Conservation (phyloP, 1,284 basidiomycete genomes). For the Singerocomus inundabilis region DNA sequence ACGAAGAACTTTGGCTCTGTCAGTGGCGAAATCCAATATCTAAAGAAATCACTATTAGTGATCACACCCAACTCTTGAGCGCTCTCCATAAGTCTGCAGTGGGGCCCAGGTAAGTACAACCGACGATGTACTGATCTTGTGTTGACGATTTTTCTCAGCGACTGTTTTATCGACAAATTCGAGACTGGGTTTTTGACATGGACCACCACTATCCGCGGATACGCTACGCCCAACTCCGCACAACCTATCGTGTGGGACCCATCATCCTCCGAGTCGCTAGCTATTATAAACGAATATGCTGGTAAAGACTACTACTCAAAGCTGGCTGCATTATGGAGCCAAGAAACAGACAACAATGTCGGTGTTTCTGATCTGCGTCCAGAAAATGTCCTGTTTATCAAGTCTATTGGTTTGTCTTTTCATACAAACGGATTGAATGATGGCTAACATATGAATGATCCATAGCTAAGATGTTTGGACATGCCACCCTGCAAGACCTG, state of each 20-base stretch:
- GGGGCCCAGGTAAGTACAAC: constrained; percentile 28
- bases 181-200: constrained; percentile 87
- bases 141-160: constrained; percentile 31
- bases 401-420: constrained; percentile 56
- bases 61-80: constrained; percentile 48
- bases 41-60: constrained; percentile 49
- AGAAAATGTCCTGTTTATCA: constrained; percentile 68
- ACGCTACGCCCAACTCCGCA: constrained; percentile 44
- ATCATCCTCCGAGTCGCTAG: constrained; percentile 58
- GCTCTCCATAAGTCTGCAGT: constrained; percentile 43
- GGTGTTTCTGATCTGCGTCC: constrained; percentile 54
- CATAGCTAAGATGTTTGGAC: constrained; percentile 66
- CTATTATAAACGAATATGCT: constrained; percentile 53
- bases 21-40: constrained; percentile 78
- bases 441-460: constrained; percentile 7
- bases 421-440: not conserved
- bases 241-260: constrained; percentile 64
- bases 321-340: constrained; percentile 63
- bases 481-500: constrained; percentile 51
- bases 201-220: constrained; percentile 72
- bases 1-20: constrained; percentile 76
- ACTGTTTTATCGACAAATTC: constrained; percentile 74
- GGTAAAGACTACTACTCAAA: constrained; percentile 61
- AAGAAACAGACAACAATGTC: constrained; percentile 62
- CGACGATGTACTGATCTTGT: not conserved